phyloP scores from a whole-genome alignment of 2,329 filamentous ascomycete genomes.

The Calonectria pteridis region DNA sequence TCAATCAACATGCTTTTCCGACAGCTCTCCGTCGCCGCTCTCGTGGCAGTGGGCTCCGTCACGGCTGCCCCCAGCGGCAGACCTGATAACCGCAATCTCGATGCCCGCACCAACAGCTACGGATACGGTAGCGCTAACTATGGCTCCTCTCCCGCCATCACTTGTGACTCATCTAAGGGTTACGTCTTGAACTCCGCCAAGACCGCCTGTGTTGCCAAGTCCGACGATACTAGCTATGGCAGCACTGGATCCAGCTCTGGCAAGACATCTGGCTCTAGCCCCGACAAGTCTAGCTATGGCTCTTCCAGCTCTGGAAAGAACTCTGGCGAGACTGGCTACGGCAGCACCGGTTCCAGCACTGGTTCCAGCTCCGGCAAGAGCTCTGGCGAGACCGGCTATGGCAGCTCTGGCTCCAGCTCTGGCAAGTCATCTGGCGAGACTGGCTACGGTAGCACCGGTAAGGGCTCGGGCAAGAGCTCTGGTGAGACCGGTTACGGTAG shows the following conservation, averaged over 20 bases:
- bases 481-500: neutral
- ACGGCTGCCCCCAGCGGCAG: neutral
- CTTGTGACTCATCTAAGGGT: neutral
- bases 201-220: neutral
- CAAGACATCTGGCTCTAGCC: neutral
- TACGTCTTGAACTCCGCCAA: conserved; percentile 1
- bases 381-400: too few species aligned
- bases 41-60: neutral
- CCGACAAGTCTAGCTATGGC: too few species aligned
- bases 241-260: neutral
- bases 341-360: too few species aligned
- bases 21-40: neutral
- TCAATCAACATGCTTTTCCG: neutral
- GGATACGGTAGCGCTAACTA: neutral
- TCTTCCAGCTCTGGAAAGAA: too few species aligned
- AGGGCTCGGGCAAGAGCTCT: neutral
- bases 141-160: neutral
- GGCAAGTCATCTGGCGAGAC: neutral
- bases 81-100: neutral
- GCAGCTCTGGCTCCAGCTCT: too few species aligned
- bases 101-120: neutral
- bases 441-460: neutral
- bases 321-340: too few species aligned
- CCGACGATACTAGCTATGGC: neutral
- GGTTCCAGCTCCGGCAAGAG: too few species aligned